Evolutionary conservation across 148 eudicot genomes (phyloP).

Genomic region (Chenopodium album): DNA sequence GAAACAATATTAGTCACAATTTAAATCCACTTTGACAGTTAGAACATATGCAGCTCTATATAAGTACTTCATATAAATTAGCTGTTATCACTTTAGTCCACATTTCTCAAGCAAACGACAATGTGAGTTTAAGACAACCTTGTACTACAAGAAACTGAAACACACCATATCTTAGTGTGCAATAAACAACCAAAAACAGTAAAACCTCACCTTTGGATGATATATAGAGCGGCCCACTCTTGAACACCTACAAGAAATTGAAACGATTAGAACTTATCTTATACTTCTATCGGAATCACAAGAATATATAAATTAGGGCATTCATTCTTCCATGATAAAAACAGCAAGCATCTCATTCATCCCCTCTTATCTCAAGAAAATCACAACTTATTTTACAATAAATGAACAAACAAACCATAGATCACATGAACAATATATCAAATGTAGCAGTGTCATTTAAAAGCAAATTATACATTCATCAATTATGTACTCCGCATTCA

Average conservation of each 20-base stretch:
- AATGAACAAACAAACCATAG: neutral
- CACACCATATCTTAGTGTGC: neutral
- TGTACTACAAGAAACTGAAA: conserved; percentile 7
- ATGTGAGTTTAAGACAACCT: neutral
- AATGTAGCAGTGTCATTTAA: no score
- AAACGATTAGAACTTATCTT: neutral
- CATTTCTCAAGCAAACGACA: neutral
- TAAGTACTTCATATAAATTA: neutral
- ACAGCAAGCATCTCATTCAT: neutral
- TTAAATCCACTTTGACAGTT: neutral
- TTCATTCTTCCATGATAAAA: neutral
- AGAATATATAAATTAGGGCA: neutral
- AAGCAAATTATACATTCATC: no score
- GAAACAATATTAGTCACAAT: conserved; percentile 9
- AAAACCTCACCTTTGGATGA: conserved; percentile 82
- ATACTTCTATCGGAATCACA: neutral
- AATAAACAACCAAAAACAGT: neutral
- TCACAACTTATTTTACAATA: neutral
- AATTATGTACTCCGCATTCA: neutral
- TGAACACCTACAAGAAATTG: conserved; percentile 66
- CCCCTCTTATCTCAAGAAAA: neutral
- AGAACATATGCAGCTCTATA: neutral
- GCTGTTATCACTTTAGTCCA: neutral
- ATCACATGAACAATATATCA: no score
- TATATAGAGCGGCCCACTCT: conserved; percentile 78